These are phyloP conservation scores for Prunus mongolica DNA, from an alignment of 306 rosid genomes.

Conservation along the genomic window DNA sequence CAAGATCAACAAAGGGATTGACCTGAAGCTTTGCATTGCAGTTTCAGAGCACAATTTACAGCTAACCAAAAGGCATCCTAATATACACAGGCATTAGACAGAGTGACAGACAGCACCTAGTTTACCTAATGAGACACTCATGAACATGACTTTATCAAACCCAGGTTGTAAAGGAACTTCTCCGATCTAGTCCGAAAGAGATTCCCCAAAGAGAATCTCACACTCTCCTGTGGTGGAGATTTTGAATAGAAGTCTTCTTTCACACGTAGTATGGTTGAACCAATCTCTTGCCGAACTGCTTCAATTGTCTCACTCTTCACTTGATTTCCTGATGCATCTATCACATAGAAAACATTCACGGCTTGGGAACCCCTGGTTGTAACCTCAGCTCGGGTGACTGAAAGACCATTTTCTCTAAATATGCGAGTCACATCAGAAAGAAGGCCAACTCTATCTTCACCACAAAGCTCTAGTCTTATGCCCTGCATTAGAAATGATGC, in stretches of 20 bases:
- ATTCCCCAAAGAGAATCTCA: slow-evolving; percentile 59
- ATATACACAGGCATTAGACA: slow-evolving; percentile 27
- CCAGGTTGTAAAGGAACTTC: slow-evolving; percentile 84
- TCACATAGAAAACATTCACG: slow-evolving; percentile 80
- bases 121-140: slow-evolving; percentile 31
- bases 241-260: slow-evolving; percentile 48
- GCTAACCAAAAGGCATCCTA: slow-evolving; percentile 31
- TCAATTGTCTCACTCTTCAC: slow-evolving; percentile 84
- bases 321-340: slow-evolving; percentile 69
- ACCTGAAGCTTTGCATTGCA: not conserved
- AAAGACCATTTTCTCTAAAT: slow-evolving; percentile 91
- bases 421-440: slow-evolving; percentile 93
- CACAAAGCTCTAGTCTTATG: slow-evolving; percentile 74
- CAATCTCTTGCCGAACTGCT: slow-evolving; percentile 85
- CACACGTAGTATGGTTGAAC: slow-evolving; percentile 57
- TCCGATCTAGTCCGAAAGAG: slow-evolving; percentile 81
- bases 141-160: slow-evolving; percentile 72
- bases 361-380: slow-evolving; percentile 78
- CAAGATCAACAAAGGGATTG: slow-evolving; percentile 11
- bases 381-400: slow-evolving; percentile 88
- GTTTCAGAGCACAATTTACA: slow-evolving; percentile 28
- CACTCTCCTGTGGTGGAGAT: slow-evolving; percentile 53
- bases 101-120: not conserved
- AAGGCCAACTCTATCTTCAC: slow-evolving; percentile 87
- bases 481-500: slow-evolving; percentile 50